These are phyloP conservation scores for Boletus tomentosulus DNA, from an alignment of 768 basidiomycete species.

Conservation along the genomic window DNA sequence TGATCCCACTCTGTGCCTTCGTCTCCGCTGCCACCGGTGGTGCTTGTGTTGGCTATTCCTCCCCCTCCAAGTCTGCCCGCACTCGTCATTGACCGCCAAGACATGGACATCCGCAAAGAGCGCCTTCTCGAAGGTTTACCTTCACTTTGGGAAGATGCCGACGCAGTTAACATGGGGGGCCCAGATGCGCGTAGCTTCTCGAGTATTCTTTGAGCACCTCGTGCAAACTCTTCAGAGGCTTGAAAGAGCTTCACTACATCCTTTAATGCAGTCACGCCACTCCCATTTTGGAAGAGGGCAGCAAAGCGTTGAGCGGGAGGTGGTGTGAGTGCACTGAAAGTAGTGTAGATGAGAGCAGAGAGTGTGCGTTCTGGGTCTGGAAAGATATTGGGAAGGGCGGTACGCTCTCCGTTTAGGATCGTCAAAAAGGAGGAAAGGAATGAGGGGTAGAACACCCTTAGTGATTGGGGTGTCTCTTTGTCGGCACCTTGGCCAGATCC, in stretches of 20 bases:
- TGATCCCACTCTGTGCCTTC: slow-evolving; percentile 73
- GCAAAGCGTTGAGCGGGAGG: slow-evolving; percentile 77
- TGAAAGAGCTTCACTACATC: slow-evolving; percentile 70
- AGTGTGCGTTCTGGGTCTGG: slow-evolving; percentile 77
- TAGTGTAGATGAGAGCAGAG: slow-evolving; percentile 78
- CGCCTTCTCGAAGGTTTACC: slow-evolving; percentile 43
- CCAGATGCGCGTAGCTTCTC: slow-evolving; percentile 57
- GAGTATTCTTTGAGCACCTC: slow-evolving; percentile 66
- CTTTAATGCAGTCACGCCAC: slow-evolving; percentile 54
- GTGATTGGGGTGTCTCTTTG: slow-evolving; percentile 42
- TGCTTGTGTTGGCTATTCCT: slow-evolving; percentile 4
- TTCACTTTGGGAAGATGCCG: slow-evolving; percentile 19
- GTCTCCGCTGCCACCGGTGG: slow-evolving; percentile 6
- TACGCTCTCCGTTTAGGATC: slow-evolving; percentile 66
- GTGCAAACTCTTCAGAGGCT: slow-evolving; percentile 80
- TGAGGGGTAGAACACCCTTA: slow-evolving; percentile 64
- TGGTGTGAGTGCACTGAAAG: slow-evolving; percentile 75
- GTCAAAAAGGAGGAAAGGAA: slow-evolving; percentile 72
- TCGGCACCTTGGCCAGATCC: slow-evolving; percentile 30
- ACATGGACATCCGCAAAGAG: slow-evolving; percentile 63
- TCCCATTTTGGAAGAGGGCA: slow-evolving; percentile 57
- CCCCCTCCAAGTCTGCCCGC: slow-evolving; percentile 13
- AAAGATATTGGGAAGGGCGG: slow-evolving; percentile 79
- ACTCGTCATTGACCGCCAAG: slow-evolving; percentile 43
- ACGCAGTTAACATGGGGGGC: slow-evolving; percentile 16